Conservation (phyloP, 306 rosid species). For the Rubus idaeus region DNA sequence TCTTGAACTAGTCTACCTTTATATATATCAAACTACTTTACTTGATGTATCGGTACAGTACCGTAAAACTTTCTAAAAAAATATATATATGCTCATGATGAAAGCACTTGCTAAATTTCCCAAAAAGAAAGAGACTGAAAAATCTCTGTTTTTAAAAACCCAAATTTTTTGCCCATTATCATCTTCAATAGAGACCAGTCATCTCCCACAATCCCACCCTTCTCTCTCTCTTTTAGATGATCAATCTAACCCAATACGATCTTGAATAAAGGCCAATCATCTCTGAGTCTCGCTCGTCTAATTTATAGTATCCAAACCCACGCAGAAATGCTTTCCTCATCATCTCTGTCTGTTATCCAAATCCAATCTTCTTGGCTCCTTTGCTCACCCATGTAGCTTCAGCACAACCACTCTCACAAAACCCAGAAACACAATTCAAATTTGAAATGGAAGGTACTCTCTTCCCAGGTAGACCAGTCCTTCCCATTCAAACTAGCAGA, state of each 20-base stretch:
- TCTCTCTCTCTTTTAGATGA: background rate
- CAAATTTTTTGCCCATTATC: background rate
- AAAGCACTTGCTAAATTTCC: too few species aligned
- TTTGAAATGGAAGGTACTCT: conserved; percentile 71
- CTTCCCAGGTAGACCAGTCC: conserved; percentile 61
- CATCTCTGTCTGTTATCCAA: background rate
- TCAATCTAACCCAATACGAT: conserved; percentile 14
- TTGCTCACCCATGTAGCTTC: background rate
- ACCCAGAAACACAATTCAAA: conserved; percentile 9
- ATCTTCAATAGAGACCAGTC: conserved; percentile 30
- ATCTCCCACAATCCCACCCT: background rate
- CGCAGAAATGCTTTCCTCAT: background rate
- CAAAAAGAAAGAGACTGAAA: background rate
- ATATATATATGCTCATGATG: too few species aligned
- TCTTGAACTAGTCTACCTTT: too few species aligned
- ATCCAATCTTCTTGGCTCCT: conserved; percentile 9
- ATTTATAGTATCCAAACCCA: too few species aligned
- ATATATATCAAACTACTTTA: too few species aligned
- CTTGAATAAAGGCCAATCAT: conserved; percentile 16
- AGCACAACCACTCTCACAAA: background rate
- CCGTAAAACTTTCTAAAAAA: too few species aligned
- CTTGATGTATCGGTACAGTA: too few species aligned
- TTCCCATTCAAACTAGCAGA: conserved; percentile 52
- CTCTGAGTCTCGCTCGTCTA: background rate
- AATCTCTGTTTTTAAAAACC: background rate